Evolutionary conservation across 345 rosid species (phyloP).

Genomic region (Gossypium raimondii): DNA sequence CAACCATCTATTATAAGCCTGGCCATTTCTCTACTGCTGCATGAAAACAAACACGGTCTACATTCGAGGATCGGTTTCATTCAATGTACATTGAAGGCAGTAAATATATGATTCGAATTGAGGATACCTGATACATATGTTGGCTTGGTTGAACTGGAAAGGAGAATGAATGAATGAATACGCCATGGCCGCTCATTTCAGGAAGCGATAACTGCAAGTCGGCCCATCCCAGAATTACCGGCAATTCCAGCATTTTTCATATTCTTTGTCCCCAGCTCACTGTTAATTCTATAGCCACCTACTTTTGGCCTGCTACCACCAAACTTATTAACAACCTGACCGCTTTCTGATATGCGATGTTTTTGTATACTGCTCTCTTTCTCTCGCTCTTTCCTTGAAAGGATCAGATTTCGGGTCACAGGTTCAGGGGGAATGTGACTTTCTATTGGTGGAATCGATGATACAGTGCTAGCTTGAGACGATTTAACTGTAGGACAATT

Average conservation of each 20-base stretch:
- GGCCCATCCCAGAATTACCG: constrained; percentile 28
- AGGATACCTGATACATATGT: too few relatives aligned
- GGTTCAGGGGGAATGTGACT: constrained; percentile 13
- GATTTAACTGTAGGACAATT: constrained; percentile 17
- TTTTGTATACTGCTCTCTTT: constrained; percentile 28
- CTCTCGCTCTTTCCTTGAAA: constrained; percentile 24
- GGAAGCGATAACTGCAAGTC: constrained; percentile 41
- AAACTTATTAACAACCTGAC: constrained; percentile 11
- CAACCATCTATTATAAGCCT: background rate
- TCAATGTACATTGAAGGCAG: background rate
- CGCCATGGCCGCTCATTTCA: constrained; percentile 14
- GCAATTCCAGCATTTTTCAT: constrained; percentile 30
- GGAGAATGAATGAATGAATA: background rate
- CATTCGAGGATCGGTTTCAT: background rate
- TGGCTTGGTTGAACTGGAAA: background rate
- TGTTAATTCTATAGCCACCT: constrained; percentile 27
- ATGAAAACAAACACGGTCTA: background rate
- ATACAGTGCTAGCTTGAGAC: constrained; percentile 17
- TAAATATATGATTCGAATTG: background rate
- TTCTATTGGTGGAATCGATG: constrained; percentile 16
- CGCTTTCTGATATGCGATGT: constrained; percentile 15
- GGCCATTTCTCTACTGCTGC: background rate
- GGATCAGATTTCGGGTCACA: constrained; percentile 13
- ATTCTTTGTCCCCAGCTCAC: constrained; percentile 34
- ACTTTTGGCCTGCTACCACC: constrained; percentile 24